Evolutionary conservation across 2,329 filamentous ascomycete genomes (phyloP).

Genomic region (Phoma sp.): DNA sequence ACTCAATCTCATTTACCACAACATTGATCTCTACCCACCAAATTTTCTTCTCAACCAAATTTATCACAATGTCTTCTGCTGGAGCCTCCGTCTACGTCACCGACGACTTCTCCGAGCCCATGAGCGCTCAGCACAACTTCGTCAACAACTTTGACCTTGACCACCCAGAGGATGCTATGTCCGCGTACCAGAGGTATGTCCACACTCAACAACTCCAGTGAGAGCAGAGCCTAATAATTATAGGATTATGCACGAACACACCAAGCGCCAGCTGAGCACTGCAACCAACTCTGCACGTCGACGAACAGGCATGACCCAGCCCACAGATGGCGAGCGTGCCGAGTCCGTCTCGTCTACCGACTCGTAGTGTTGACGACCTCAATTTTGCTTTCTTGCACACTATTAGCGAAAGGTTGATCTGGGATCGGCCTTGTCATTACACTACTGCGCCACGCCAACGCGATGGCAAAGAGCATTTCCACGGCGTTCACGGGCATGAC

Average conservation of each 20-base stretch:
- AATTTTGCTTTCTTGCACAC: background rate
- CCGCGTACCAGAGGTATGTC: slow-evolving; percentile 53
- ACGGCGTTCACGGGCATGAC: background rate
- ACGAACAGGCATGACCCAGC: slow-evolving; percentile 33
- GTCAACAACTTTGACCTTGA: slow-evolving; percentile 52
- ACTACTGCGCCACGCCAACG: background rate
- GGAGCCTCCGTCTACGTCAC: slow-evolving; percentile 44
- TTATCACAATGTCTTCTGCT: slow-evolving; percentile 31
- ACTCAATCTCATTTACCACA: background rate
- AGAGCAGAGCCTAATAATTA: slow-evolving; percentile 13
- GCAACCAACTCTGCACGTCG: slow-evolving; percentile 55
- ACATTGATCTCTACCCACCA: background rate
- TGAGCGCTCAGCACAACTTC: slow-evolving; percentile 53
- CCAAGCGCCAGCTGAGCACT: slow-evolving; percentile 55
- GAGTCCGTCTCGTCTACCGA: slow-evolving; percentile 29
- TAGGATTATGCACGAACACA: slow-evolving; percentile 59
- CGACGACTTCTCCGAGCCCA: slow-evolving; percentile 50
- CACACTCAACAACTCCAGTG: background rate
- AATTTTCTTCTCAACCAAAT: background rate
- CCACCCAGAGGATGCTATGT: slow-evolving; percentile 48
- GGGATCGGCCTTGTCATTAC: background rate
- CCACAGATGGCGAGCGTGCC: slow-evolving; percentile 5
- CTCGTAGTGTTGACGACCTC: slow-evolving; percentile 10
- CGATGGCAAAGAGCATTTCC: slow-evolving; percentile 6
- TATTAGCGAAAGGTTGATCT: slow-evolving; percentile 13